Base-by-base conservation (phyloP, 2,329 filamentous ascomycete species). In the Nemania diffusa region DNA sequence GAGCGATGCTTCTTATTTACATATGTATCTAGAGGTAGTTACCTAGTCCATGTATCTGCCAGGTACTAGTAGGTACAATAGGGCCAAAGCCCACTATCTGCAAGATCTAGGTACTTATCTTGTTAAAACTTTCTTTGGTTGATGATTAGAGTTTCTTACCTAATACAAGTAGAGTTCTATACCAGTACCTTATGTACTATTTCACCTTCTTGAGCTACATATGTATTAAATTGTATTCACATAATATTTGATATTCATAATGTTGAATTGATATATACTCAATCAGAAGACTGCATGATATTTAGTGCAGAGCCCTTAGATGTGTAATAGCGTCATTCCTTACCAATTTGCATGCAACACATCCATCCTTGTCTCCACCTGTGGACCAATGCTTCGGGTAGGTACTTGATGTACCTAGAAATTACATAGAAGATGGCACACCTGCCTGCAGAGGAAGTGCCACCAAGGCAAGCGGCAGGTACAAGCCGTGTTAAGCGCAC, bases 321-420 rank as follows among this genome's bases (percentile, higher is more conserved):
- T 22, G 8, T 11, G 20, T 51, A 34, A 51, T 57, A 60, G 61
- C 57, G 51, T 64, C 51, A 46, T 61, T 55, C 32, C 55, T 34
- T 62, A 20, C 44, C 26, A 53, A 44, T 24, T 42, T 62, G n/a
- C 58, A 58, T 53, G 34, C 55, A 64, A 46, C 24, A 9, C n/a
- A 58, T 40, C 64, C 59, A 59, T 51, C n/a, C 42, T 8, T 34
- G 42, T 42, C 65, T 52, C 65, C 62, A 65, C 65, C 65, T 58
- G 57, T 55, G 62, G 57, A 50, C 65, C 65, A 24, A 44, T 62
- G 50, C 57, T 57, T 65, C 57, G 65, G 65, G 65, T 67, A 48
- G 40, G 22, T 34, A 50, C 22, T 50, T 15, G 17, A 50, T 17
- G 20, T 32, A 50, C 24, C 48, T 27, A 29, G 2, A 51, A 6